phyloP scores from a whole-genome alignment of 306 rosid genomes.

The Canavalia ensiformis region DNA sequence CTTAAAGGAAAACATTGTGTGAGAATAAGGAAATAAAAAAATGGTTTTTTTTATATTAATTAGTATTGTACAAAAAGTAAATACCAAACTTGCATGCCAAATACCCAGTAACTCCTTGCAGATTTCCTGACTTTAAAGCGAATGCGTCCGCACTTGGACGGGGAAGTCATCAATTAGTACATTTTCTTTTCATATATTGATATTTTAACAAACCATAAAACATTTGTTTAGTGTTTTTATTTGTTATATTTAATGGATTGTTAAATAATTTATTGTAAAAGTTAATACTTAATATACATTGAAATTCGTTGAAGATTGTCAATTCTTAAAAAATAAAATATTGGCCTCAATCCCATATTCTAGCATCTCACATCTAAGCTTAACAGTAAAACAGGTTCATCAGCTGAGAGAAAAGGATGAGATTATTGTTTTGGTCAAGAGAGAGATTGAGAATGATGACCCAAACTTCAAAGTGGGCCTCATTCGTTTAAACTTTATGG shows the following conservation, averaged over 20 bases:
- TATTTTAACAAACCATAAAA: neutral
- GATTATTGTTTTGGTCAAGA: too few species aligned
- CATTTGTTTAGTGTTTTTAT: neutral
- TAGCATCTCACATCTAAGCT: neutral
- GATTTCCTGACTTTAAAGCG: slow-evolving; percentile 39
- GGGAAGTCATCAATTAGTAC: neutral
- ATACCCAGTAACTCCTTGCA: slow-evolving; percentile 6
- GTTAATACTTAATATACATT: neutral
- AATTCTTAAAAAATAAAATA: neutral
- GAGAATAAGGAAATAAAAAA: neutral
- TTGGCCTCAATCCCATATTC: neutral
- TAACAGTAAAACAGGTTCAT: neutral
- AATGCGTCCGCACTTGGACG: slow-evolving; percentile 4
- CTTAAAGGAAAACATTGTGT: neutral
- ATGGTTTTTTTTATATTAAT: neutral
- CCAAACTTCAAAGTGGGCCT: neutral
- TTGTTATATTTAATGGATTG: neutral
- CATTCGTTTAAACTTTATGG: neutral
- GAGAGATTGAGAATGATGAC: neutral
- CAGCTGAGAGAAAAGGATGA: neutral
- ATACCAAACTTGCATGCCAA: slow-evolving; percentile 70
- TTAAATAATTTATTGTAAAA: neutral
- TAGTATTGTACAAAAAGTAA: slow-evolving; percentile 42
- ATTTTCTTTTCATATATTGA: neutral
- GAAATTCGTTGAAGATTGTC: neutral